Evolutionary conservation across 2,329 filamentous ascomycete genomes (phyloP), one percentile per base, ranked within the genome.

Genomic region (Pleurostoma richardsiae): DNA sequence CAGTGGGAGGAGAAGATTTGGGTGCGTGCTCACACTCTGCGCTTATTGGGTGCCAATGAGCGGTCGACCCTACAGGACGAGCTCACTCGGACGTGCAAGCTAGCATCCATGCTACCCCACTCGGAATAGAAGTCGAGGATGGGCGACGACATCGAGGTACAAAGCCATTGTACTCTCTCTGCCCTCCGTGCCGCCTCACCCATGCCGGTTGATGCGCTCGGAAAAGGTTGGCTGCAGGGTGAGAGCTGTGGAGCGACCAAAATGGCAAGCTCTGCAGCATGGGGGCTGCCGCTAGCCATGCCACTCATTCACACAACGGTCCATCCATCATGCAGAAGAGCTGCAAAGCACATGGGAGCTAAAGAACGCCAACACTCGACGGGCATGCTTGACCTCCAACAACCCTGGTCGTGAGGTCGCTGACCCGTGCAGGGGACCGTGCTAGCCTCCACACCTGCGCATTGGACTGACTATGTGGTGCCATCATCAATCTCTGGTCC

Each of bases 171-270:
- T 48, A 41, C 46, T 36, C 40, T 19, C 19, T 19, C 19, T 19
- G 19, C 19, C 19, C 19, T 19, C 19, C 19, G 19, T 19, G 19
- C 19, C 19, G 19, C 19, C 19, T 19, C 19, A 19, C 19, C 19
- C 19, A 19, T 19, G 19, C 19, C 19, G 19, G 19, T 19, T 19
- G 19, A 19, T 19, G 19, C 19, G 19, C 19, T 19, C 19, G 19
- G 19, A 19, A 19, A 39, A 49, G 51, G 52, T 49, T 60, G 57
- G 59, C 60, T 52, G 56, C 57, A 49, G 55, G 43, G 10, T 26
- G 42, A 49, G 43, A 53, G 54, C 57, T 52, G 56, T 54, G 55
- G 52, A 61, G 60, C 55, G 59, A 65, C 59, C 57, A 57, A 58
- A 60, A 49, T 47, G 60, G 55, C 57, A 56, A 19, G 56, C 56